Conservation (phyloP, 2,329 filamentous ascomycete genomes). For the Fusarium sp. region DNA sequence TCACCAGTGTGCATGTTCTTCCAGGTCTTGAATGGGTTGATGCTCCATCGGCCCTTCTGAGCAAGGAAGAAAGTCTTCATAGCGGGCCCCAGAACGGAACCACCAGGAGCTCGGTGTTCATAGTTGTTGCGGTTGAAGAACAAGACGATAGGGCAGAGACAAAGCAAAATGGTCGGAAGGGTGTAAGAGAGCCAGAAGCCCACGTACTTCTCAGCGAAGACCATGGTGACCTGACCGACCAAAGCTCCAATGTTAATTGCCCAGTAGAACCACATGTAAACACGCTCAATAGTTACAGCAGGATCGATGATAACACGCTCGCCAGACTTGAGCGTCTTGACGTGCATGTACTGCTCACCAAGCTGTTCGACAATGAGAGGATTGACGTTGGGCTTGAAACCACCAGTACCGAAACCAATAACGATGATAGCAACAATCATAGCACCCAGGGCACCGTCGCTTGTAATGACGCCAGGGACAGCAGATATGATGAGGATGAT, state of each 20-base stretch:
- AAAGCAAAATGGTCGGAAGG: conserved; percentile 75
- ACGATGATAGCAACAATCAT: conserved; percentile 71
- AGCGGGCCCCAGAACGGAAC: conserved; percentile 76
- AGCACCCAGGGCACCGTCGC: conserved; percentile 68
- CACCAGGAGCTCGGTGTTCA: conserved; percentile 67
- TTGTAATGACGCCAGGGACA: conserved; percentile 71
- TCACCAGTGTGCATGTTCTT: conserved; percentile 67
- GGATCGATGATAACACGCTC: conserved; percentile 76
- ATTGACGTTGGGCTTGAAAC: conserved; percentile 80
- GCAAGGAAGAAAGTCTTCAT: conserved; percentile 70
- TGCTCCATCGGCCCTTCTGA: conserved; percentile 75
- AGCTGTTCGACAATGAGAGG: conserved; percentile 76
- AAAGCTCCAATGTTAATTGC: conserved; percentile 79
- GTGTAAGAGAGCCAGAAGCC: conserved; percentile 80
- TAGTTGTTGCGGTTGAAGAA: conserved; percentile 70
- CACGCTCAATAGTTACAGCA: conserved; percentile 69
- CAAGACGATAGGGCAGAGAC: conserved; percentile 72
- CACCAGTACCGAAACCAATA: conserved; percentile 74
- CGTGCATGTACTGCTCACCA: conserved; percentile 64
- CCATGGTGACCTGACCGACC: conserved; percentile 73
- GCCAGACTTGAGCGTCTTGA: conserved; percentile 65
- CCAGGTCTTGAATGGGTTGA: conserved; percentile 72
- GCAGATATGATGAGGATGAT: conserved; percentile 74
- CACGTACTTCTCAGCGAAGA: conserved; percentile 79
- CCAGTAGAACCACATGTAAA: conserved; percentile 79